Evolutionary conservation across 768 basidiomycete species (phyloP).

Genomic region (Tricholoma hemisulphureum): DNA sequence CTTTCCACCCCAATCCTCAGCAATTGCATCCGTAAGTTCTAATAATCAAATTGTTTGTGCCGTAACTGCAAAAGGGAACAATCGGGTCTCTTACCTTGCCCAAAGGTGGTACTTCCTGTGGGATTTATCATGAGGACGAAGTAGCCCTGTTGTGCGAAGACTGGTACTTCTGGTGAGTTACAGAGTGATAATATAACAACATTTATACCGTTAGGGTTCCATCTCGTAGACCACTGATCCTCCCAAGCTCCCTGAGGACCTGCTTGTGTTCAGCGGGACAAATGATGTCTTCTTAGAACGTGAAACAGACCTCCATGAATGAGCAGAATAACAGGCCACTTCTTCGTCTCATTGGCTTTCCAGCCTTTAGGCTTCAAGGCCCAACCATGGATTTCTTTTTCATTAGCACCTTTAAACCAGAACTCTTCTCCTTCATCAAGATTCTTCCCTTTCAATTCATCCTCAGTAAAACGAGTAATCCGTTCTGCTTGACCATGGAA

Average conservation of each 20-base stretch:
- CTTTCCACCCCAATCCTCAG: slow-evolving; percentile 82
- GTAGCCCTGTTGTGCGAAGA: slow-evolving; percentile 88
- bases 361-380: slow-evolving; percentile 78
- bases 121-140: slow-evolving; percentile 88
- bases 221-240: slow-evolving; percentile 87
- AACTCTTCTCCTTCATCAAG: slow-evolving; percentile 74
- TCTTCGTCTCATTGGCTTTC: slow-evolving; percentile 60
- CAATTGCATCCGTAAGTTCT: slow-evolving; percentile 82
- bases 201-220: slow-evolving; percentile 79
- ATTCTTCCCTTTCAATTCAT: slow-evolving; percentile 53
- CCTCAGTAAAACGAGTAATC: slow-evolving; percentile 64
- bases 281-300: background rate
- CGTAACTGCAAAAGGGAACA: background rate
- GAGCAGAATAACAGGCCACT: slow-evolving; percentile 76
- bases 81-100: slow-evolving; percentile 55
- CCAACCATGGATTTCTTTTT: slow-evolving; percentile 81
- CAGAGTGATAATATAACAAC: background rate
- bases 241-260: slow-evolving; percentile 86
- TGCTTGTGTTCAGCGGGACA: slow-evolving; percentile 7
- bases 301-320: slow-evolving; percentile 68
- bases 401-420: slow-evolving; percentile 84
- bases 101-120: slow-evolving; percentile 91
- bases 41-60: background rate
- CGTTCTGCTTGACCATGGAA: slow-evolving; percentile 43
- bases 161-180: slow-evolving; percentile 29